Base-by-base conservation (phyloP, 2,329 filamentous ascomycete genomes). In the Apiospora aurea region DNA sequence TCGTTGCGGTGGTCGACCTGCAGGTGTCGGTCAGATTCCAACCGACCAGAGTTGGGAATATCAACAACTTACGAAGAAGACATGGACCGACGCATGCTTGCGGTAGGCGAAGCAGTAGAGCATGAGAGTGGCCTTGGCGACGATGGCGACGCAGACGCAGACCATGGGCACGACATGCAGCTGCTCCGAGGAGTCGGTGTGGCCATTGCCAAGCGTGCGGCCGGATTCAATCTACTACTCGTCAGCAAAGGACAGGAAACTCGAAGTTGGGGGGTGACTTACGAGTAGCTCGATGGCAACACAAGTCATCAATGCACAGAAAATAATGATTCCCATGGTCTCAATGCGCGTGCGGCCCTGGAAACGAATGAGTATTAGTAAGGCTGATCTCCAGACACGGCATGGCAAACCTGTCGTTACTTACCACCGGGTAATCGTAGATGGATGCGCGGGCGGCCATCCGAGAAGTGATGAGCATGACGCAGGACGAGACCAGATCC, bases 301-400 rank as follows among this genome's bases (percentile, higher is more conserved):
- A 0, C 89, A 91, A 2, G 90, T 91, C 89, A 92, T 91, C 73
- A 92, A 82, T 53, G 89, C 88, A 73, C 89, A 91, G 79, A 92
- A 92, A 67, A 92, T 85, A 75, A 92, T 89, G 73, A 92, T 89
- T 44, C 89, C 90, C 72, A 91, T 85, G 2, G 90, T 91, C 80
- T 92, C 90, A 70, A 91, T 87, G 71, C 90, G 85, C 4, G 86
- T 90, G 7, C 90, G 87, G 61, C 88, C 90, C 83, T 85, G 43
- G 10, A 61, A 14, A 26, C 2, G 24, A 10, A 51, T 24, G 0
- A 13, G 5, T 75, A 24, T 64, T 41, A 26, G 26, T 41, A 68
- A 74, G 72, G 61, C 70, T 69, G 70, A 41, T 38, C 47, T 70
- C 70, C 71, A 67, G 21, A 2, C 5, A 21, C 16, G 16, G 16